Evolutionary conservation across 192 early-diverging fungal species (phyloP), one percentile per base, ranked within the genome.

Genomic region (Umbelopsis sp.): DNA sequence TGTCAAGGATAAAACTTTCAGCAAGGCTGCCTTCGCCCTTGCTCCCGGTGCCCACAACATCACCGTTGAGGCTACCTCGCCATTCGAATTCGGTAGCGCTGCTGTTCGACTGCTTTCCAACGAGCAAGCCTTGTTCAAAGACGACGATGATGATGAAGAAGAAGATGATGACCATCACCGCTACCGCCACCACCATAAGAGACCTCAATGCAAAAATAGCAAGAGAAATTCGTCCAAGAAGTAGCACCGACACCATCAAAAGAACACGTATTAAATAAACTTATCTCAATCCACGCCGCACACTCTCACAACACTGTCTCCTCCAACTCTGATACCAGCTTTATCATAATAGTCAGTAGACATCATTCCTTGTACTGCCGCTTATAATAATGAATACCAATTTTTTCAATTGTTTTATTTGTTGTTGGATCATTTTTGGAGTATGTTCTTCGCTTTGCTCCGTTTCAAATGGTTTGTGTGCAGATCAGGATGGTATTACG

Each of bases 21-120:
- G 77, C 38, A 69, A 74, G 32, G 77, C 72, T 62, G 44, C 51
- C 17, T 78, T 78, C 45, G 24, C 62, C 24, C 53, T 78, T 34
- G 72, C 68, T 41, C 34, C 51, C 11, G 77, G 77, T 59, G 29
- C 34, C 12, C 77, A 78, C 69, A 74, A 74, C 25, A 78, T 78
- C 51, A 71, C 69, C 56, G 74, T 78, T 52, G 44, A 65, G 22
- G 77, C 77, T 25, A 38, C 32, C 10, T 65, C 72, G 29, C 72
- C 77, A 25, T 74, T 70, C 29, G 72, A 71, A 29, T 69, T 65
- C 7, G 77, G 77, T 49, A 74, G 68, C 26, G 77, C 69, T 49
- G 77, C 77, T 22, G 69, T 78, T 11, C 77, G 77, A 26, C 29
- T 78, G 32, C 45, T 78, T 31, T 44, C 45, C 21, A 22, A 22